Evolutionary conservation across 2,329 filamentous ascomycete species (phyloP), one percentile per base, ranked within the genome.

Genomic region (Sarocladium oryzae): DNA sequence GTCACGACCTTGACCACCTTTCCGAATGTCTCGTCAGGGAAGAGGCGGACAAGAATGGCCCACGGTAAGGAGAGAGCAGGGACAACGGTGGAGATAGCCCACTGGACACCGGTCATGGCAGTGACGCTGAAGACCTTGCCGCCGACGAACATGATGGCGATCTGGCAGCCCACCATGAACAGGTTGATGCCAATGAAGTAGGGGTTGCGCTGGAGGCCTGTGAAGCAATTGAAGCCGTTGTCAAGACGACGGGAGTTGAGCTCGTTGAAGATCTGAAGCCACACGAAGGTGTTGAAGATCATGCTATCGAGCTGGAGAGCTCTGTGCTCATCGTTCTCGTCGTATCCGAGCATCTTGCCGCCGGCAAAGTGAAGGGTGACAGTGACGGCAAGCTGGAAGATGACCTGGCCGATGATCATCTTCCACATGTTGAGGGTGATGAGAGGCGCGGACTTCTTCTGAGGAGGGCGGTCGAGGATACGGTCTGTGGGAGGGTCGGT

Each of bases 241-340:
- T 84, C 81, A 0, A 84, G 69, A 18, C 79, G 77, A 15, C 81
- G 73, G 61, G 79, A 81, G 53, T 84, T 84, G 68, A 82, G 77
- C 63, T 82, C 74, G 63, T 85, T 85, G 69, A 85, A 85, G 55
- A 85, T 83, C 59, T 85, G 82, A 76, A 85, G 82, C 81, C 81
- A 85, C 2, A 85, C 82, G 55, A 83, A 85, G 1, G 77, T 80
- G 64, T 85, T 85, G 69, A 85, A 85, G 48, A 85, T 76, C 54
- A 83, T 72, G 1, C 81, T 82, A 54, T 77, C 69, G 24, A 82
- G 68, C 56, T 77, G 49, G 10, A 54, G 35, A 52, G 51, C 52
- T 24, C 55, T 36, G 10, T 49, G 16, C 2, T 54, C 46, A 43
- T 72, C 60, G 53, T 61, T 37, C n/a, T 59, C 52, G 49, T 72